These are phyloP conservation scores for Penicilliopsis zonata DNA, from an alignment of 495 filamentous ascomycete genomes.

Conservation along the genomic window DNA sequence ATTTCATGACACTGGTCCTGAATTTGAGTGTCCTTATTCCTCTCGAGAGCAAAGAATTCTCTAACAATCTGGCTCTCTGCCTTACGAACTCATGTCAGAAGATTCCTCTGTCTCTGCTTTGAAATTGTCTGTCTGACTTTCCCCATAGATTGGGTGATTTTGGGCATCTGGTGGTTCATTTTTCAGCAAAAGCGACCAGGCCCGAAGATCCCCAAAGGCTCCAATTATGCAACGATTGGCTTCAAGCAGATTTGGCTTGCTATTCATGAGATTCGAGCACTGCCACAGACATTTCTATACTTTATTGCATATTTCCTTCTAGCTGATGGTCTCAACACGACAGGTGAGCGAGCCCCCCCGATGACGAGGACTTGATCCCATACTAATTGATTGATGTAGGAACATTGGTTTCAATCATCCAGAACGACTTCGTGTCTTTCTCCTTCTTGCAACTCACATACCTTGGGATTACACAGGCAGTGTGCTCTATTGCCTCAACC, in stretches of 20 bases:
- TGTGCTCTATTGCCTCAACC: slow-evolving; percentile 30
- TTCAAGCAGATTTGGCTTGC: slow-evolving; percentile 37
- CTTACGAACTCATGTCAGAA: slow-evolving; percentile 33
- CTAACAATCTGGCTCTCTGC: slow-evolving; percentile 34
- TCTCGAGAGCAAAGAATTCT: slow-evolving; percentile 24
- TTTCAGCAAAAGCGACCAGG: slow-evolving; percentile 37
- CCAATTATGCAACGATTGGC: slow-evolving; percentile 32
- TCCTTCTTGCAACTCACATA: slow-evolving; percentile 39
- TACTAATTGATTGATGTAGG: slow-evolving; percentile 11
- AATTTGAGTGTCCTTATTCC: slow-evolving; percentile 35
- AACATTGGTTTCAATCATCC: slow-evolving; percentile 33
- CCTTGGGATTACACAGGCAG: slow-evolving; percentile 32
- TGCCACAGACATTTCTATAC: slow-evolving; percentile 35
- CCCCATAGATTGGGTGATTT: slow-evolving; percentile 28
- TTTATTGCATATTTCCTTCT: slow-evolving; percentile 37
- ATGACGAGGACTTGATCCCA: not conserved
- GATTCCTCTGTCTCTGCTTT: too few relatives aligned
- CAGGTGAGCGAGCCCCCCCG: slow-evolving; percentile 13
- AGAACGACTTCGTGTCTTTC: slow-evolving; percentile 33
- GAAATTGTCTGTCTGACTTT: slow-evolving; percentile 2
- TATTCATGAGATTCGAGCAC: slow-evolving; percentile 24
- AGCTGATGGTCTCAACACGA: slow-evolving; percentile 39
- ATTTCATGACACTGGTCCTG: slow-evolving; percentile 29
- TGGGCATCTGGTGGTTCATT: slow-evolving; percentile 41
- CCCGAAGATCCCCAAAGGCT: slow-evolving; percentile 31